These are phyloP conservation scores for Balansia obtecta DNA, from an alignment of 2,329 filamentous ascomycete genomes.

Conservation along the genomic window DNA sequence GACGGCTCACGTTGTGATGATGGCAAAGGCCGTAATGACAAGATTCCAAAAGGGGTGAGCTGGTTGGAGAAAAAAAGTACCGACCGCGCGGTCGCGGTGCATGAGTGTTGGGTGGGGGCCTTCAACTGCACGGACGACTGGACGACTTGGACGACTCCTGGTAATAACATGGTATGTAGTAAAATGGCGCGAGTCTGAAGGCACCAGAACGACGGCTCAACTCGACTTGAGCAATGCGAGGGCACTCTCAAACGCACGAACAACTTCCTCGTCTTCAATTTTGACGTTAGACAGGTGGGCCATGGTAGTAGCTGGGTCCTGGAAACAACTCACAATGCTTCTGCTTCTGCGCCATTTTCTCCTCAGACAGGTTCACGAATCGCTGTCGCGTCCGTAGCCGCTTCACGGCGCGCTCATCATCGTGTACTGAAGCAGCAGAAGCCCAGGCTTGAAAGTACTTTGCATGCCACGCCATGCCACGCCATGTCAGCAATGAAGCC, in stretches of 20 bases:
- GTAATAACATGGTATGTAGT: too few relatives aligned
- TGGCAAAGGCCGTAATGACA: not conserved
- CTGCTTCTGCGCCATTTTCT: conserved; percentile 59
- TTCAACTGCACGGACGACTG: not conserved
- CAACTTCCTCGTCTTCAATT: conserved; percentile 36
- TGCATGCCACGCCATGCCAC: not conserved
- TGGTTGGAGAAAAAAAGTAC: not conserved
- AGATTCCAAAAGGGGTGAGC: not conserved
- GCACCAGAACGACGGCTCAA: conserved; percentile 8
- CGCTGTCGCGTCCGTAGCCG: conserved; percentile 68
- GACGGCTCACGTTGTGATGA: not conserved
- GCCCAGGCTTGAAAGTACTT: conserved; percentile 78
- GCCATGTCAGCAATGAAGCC: not conserved
- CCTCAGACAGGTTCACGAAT: conserved; percentile 64
- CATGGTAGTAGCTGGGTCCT: not conserved
- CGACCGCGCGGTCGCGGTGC: not conserved
- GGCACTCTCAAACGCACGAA: conserved; percentile 50
- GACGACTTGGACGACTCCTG: not conserved
- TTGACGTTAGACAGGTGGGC: conserved; percentile 9
- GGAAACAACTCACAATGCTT: conserved; percentile 54
- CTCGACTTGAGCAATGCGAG: conserved; percentile 37
- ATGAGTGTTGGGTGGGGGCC: not conserved
- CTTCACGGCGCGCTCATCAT: conserved; percentile 66
- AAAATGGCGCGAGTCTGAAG: not conserved
- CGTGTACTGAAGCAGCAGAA: conserved; percentile 55